Conservation (phyloP, 164 flowering plant species). For the Magnolia changhungtana region DNA sequence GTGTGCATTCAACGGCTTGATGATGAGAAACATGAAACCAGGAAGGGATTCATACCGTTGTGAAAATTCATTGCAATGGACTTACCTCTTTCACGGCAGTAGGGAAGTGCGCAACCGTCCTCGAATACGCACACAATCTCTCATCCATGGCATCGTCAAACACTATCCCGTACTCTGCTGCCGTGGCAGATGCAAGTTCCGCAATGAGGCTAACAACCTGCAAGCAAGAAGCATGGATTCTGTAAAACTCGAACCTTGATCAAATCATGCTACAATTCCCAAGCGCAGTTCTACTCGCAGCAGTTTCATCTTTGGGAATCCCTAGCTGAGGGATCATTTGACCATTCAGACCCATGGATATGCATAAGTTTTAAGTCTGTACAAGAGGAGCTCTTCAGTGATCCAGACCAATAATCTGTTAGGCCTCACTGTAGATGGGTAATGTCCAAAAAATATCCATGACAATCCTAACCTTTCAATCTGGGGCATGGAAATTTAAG, state of each 20-base stretch:
- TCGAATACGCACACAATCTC: conserved; percentile 86
- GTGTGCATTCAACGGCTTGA: conserved; percentile 11
- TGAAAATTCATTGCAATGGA: neutral
- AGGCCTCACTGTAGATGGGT: neutral
- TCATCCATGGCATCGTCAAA: conserved; percentile 41
- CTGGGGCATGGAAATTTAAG: neutral
- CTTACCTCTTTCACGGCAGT: conserved; percentile 94
- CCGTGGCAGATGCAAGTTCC: conserved; percentile 86
- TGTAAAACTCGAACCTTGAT: neutral
- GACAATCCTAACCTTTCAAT: neutral
- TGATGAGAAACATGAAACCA: neutral
- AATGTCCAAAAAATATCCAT: neutral
- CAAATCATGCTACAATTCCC: neutral
- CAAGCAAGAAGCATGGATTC: conserved; percentile 5
- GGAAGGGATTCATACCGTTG: neutral
- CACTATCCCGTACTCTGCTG: conserved; percentile 49
- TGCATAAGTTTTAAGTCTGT: neutral
- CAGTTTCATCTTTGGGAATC: neutral
- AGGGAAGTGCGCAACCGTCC: conserved; percentile 93
- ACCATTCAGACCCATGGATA: neutral
- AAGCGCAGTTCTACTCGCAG: neutral
- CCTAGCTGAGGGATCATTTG: neutral
- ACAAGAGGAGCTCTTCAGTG: neutral
- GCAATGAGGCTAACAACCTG: conserved; percentile 80
- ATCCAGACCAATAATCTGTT: neutral